These are phyloP conservation scores for Vicia faba DNA, from an alignment of 306 rosid species.

Conservation along the genomic window DNA sequence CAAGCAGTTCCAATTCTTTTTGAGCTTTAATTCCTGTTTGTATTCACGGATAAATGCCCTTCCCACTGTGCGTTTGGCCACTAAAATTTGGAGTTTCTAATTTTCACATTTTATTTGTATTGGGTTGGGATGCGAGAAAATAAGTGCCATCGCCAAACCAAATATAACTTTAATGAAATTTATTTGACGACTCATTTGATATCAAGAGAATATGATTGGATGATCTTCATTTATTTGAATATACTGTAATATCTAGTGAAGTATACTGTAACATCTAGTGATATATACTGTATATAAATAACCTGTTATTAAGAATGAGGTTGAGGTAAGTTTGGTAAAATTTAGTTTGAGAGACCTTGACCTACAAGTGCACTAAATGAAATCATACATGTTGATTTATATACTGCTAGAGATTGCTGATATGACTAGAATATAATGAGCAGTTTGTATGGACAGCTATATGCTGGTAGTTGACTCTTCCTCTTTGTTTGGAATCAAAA, in stretches of 20 bases:
- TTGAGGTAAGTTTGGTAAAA: slow-evolving; percentile 13
- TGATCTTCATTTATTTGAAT: neutral
- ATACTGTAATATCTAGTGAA: slow-evolving; percentile 2
- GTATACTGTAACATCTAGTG: no score
- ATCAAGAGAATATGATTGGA: no score
- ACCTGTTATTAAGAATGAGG: slow-evolving; percentile 5
- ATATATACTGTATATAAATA: no score
- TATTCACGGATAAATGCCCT: neutral
- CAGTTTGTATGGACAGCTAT: neutral
- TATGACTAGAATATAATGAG: slow-evolving; percentile 4
- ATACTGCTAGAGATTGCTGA: slow-evolving; percentile 20
- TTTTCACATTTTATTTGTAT: neutral
- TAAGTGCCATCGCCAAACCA: neutral
- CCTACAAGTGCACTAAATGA: neutral
- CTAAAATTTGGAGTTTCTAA: neutral
- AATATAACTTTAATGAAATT: slow-evolving; percentile 1
- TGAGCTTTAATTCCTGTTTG: neutral
- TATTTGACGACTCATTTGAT: neutral
- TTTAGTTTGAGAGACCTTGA: neutral
- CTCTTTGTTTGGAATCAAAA: slow-evolving; percentile 7
- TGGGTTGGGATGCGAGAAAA: neutral
- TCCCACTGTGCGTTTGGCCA: neutral
- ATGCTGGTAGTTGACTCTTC: neutral
- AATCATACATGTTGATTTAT: neutral
- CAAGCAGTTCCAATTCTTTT: slow-evolving; percentile 6